Percentiles rank a stretch among this genome's conserved stretches.
These are phyloP conservation scores for Gossypium turneri DNA, from an alignment of 345 rosid species.

Conservation along the genomic window DNA sequence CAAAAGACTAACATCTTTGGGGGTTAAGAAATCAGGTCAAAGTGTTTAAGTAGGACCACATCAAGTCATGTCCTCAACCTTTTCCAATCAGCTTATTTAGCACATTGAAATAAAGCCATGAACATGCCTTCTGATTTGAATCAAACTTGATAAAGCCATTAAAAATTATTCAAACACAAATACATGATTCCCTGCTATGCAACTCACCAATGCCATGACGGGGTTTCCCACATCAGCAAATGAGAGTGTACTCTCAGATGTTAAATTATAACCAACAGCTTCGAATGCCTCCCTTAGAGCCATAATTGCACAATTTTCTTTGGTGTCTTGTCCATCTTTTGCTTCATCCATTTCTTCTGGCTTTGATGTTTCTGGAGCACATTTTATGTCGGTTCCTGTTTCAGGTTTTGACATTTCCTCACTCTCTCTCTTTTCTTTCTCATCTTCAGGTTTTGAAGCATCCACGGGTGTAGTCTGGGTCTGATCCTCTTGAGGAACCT, in stretches of 20 bases:
- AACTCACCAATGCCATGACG: slow-evolving; percentile 94
- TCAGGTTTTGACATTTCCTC: slow-evolving; percentile 42
- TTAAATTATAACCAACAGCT: slow-evolving; percentile 61
- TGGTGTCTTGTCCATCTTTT: slow-evolving; percentile 31
- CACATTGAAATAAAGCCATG: too few species aligned
- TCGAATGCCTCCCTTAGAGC: slow-evolving; percentile 90
- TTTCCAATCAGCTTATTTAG: too few species aligned
- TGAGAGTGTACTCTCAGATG: slow-evolving; percentile 61
- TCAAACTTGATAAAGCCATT: neutral
- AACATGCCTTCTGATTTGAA: too few species aligned
- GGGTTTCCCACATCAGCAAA: slow-evolving; percentile 97
- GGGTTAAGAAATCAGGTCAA: neutral
- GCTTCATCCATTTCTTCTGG: slow-evolving; percentile 38
- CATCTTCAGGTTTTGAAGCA: slow-evolving; percentile 52
- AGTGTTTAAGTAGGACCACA: neutral
- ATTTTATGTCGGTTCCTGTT: slow-evolving; percentile 31
- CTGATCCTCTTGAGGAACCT: slow-evolving; percentile 40
- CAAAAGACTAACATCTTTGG: neutral
- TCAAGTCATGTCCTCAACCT: too few species aligned
- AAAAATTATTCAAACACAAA: neutral
- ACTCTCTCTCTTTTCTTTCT: slow-evolving; percentile 36
- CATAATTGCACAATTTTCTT: slow-evolving; percentile 57
- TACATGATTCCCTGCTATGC: neutral
- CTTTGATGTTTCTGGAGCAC: slow-evolving; percentile 35
- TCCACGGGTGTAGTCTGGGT: slow-evolving; percentile 38